These are phyloP conservation scores for Ophiobolus disseminans DNA, from an alignment of 2,329 filamentous ascomycete species.

Conservation along the genomic window DNA sequence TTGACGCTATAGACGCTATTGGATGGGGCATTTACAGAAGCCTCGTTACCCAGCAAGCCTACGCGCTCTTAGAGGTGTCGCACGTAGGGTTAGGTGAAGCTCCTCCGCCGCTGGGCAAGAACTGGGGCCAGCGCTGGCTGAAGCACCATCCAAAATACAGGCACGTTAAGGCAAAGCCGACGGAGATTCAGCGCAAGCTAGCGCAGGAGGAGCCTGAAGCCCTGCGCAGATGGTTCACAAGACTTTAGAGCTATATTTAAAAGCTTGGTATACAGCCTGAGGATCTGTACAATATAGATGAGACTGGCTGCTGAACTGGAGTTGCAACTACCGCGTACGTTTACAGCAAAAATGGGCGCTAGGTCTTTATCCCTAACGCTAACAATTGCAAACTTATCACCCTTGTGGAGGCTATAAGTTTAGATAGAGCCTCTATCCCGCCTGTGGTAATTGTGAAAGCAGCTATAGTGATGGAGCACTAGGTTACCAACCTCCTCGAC, in stretches of 20 bases:
- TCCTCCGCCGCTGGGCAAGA: neutral
- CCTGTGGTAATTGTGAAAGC: constrained; percentile 5
- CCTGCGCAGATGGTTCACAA: neutral
- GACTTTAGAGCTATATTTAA: neutral
- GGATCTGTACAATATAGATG: neutral
- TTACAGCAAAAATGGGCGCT: constrained; percentile 1
- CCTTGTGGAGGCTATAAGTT: constrained; percentile 1
- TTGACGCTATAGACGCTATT: constrained; percentile 5
- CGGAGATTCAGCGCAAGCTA: neutral
- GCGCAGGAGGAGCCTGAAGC: neutral
- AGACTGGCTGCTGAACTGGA: constrained; percentile 6
- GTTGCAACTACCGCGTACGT: constrained; percentile 4
- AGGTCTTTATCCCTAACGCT: constrained; percentile 4
- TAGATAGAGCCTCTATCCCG: neutral
- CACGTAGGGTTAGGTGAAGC: neutral
- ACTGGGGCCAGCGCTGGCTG: neutral
- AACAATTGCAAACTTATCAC: constrained; percentile 7
- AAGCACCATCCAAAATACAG: neutral
- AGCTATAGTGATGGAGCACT: constrained; percentile 4
- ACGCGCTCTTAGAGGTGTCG: constrained; percentile 1
- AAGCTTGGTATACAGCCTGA: neutral
- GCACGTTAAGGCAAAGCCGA: constrained; percentile 3
- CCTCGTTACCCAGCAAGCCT: constrained; percentile 4
- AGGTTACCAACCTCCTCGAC: constrained; percentile 5
- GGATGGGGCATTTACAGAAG: constrained; percentile 1